Base-by-base conservation (phyloP, 2,329 filamentous ascomycete species). In the Fusarium fracticaudum region DNA sequence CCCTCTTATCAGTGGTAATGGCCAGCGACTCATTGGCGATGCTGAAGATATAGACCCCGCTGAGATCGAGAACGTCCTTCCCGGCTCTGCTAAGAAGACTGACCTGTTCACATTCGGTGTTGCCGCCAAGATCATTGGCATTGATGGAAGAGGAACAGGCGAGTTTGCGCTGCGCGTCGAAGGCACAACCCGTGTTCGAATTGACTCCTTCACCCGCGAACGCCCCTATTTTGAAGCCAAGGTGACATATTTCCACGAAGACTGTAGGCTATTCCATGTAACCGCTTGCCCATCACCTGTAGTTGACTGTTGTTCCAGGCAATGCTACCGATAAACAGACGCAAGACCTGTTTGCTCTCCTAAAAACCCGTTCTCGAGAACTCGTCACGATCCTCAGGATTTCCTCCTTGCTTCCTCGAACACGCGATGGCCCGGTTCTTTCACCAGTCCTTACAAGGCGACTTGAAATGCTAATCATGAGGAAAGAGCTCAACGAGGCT, bases 161-260 rank as follows among this genome's bases (percentile, higher is more conserved):
- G 93, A 98, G 80, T 92, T 98, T 78, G 92, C 91, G 65, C 84
- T 99, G 60, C 88, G 98, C 10, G 94, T 99, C 5, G 95, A 98
- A 81, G 96, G 96, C 22, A 87, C 94, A 24, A 88, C 92, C 72
- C 89, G 96, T 45, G 91, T 98, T 72, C 89, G 90, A 71, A 84
- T 98, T 41, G 92, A 94, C 59, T 74, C 62, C 58, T 79, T 84
- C 20, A 88, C 90, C 43, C 92, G 94, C 80, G 94, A 97, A 74
- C 89, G 91, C 60, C 94, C 95, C 5, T 97, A 93, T 80, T 95
- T 98, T 76, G 95, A 98, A 84, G 95, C 91, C 51, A 92, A 93
- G 77, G 90, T 98, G 31, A 88, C 87, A 24, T 87, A 92, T 64
- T 90, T 92, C 77, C 88, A 92, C 66, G 94, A 97, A 80, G 88